A percentile compares a stretch with the other conserved stretches of the same genome.
phyloP scores from a whole-genome alignment of 192 early-diverging fungal genomes.

The Physocladia obscura region DNA sequence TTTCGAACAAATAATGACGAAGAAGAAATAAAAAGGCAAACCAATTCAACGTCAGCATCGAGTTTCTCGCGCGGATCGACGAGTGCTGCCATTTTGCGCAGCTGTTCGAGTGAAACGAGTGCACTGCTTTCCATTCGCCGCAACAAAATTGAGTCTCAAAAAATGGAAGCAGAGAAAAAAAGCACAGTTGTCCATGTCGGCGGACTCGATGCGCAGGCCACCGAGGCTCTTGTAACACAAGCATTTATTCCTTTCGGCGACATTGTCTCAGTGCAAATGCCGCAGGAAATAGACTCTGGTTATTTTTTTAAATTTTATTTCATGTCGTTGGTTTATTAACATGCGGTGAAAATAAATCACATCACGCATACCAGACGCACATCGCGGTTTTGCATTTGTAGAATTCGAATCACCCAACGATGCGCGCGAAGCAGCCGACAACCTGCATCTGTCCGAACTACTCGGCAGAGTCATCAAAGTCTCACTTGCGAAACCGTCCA shows the following conservation, averaged over 20 bases:
- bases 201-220: slow-evolving; percentile 80
- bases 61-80: slow-evolving; percentile 24
- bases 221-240: slow-evolving; percentile 73
- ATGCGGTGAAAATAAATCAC: too few relatives aligned
- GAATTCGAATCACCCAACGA: slow-evolving; percentile 87
- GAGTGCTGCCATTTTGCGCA: slow-evolving; percentile 1
- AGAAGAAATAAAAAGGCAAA: not conserved
- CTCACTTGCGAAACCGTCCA: slow-evolving; percentile 71
- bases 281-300: slow-evolving; percentile 77
- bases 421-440: slow-evolving; percentile 85
- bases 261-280: slow-evolving; percentile 82
- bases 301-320: slow-evolving; percentile 15
- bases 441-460: slow-evolving; percentile 87
- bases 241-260: slow-evolving; percentile 98
- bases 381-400: slow-evolving; percentile 94
- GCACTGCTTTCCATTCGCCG: not conserved
- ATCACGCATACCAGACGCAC: slow-evolving; percentile 58
- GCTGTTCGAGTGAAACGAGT: not conserved
- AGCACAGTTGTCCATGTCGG: slow-evolving; percentile 40
- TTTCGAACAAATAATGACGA: not conserved
- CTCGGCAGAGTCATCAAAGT: slow-evolving; percentile 88
- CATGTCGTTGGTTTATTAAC: too few relatives aligned
- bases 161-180: not conserved
- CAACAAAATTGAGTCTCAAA: not conserved
- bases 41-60: slow-evolving; percentile 20